Conservation (phyloP, 345 rosid species). For the Gossypium herbaceum region DNA sequence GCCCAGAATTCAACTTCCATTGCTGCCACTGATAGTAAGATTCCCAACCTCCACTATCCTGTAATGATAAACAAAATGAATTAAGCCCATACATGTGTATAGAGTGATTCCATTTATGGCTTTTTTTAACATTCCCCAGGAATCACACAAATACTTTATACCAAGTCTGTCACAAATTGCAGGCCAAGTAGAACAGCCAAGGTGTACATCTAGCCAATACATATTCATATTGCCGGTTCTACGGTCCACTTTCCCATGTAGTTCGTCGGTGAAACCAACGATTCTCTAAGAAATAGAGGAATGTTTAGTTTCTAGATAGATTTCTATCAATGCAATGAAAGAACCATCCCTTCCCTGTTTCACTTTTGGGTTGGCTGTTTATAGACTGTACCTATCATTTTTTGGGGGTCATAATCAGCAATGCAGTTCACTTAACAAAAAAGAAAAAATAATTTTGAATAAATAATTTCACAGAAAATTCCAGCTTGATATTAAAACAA, state of each 20-base stretch:
- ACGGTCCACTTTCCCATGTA: too few relatives aligned
- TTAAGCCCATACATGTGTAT: not conserved
- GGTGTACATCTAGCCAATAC: not conserved
- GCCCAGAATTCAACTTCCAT: not conserved
- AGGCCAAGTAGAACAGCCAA: not conserved
- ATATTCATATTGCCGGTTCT: not conserved
- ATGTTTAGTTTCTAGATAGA: too few relatives aligned
- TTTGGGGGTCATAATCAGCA: not conserved
- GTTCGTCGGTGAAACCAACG: too few relatives aligned
- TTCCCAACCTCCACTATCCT: not conserved
- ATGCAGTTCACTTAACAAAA: not conserved
- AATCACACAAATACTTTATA: not conserved
- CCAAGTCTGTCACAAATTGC: not conserved
- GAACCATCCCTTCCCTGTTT: too few relatives aligned
- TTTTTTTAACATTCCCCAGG: not conserved
- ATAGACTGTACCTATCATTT: not conserved
- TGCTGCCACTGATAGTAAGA: not conserved
- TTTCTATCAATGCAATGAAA: too few relatives aligned
- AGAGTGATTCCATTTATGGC: not conserved
- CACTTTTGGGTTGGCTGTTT: too few relatives aligned
- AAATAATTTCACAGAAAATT: not conserved
- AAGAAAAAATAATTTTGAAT: not conserved
- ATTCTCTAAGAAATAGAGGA: too few relatives aligned
- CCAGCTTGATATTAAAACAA: slow-evolving; percentile 10
- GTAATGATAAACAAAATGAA: not conserved